phyloP scores from a whole-genome alignment of 148 eudicot species.

The Hydrangea macrophylla region DNA sequence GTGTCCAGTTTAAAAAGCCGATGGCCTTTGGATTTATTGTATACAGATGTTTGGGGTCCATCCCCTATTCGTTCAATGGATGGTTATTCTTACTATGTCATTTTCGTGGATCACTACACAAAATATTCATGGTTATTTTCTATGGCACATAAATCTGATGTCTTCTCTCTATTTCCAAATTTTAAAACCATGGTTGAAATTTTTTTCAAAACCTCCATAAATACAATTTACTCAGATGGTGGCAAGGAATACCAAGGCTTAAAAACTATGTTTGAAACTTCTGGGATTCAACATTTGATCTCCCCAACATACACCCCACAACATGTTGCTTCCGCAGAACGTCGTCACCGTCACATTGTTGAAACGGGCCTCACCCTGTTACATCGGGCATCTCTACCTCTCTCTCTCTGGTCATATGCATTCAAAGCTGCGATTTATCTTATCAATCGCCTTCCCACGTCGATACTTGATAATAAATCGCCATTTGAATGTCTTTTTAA shows the following conservation, averaged over 20 bases:
- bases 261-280: not conserved
- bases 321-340: not conserved
- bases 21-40: not conserved
- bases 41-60: not conserved
- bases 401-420: slow-evolving; percentile 6
- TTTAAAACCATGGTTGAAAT: not conserved
- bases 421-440: slow-evolving; percentile 5
- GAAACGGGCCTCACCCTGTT: slow-evolving; percentile 3
- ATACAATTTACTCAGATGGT: not conserved
- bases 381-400: slow-evolving; percentile 8
- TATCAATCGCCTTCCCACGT: slow-evolving; percentile 8
- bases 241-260: not conserved
- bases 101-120: not conserved
- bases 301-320: not conserved
- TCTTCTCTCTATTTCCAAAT: not conserved
- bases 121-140: not conserved
- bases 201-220: not conserved
- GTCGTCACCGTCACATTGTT: slow-evolving; percentile 5
- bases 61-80: not conserved
- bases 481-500: slow-evolving; percentile 14
- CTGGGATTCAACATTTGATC: not conserved
- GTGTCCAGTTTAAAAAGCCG: not conserved
- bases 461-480: slow-evolving; percentile 9
- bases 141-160: not conserved
- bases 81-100: not conserved